phyloP scores from a whole-genome alignment of 129 eudicot genomes.

The Flaveria bidentis region DNA sequence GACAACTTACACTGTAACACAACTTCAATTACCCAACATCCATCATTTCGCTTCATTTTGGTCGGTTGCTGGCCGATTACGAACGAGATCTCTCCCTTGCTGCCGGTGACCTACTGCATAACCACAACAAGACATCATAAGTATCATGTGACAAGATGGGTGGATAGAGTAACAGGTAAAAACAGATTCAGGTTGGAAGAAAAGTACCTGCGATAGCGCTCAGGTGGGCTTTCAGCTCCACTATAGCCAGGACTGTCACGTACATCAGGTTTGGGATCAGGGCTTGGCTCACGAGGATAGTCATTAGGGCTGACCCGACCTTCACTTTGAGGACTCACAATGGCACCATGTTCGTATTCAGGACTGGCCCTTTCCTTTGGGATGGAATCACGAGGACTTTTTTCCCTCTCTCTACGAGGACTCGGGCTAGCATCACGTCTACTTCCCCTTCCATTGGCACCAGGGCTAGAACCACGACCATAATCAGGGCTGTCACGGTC shows the following conservation, averaged over 20 bases:
- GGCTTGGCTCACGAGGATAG: slow-evolving; percentile 47
- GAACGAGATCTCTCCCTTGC: slow-evolving; percentile 57
- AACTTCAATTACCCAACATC: slow-evolving; percentile 3
- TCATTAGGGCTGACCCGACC: slow-evolving; percentile 46
- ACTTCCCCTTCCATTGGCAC: slow-evolving; percentile 46
- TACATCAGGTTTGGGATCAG: slow-evolving; percentile 33
- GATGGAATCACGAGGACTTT: slow-evolving; percentile 42
- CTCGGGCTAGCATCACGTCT: slow-evolving; percentile 54
- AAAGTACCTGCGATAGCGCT: slow-evolving; percentile 50
- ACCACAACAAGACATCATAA: slow-evolving; percentile 14
- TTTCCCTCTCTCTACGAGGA: slow-evolving; percentile 56
- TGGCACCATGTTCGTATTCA: slow-evolving; percentile 43
- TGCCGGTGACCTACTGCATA: slow-evolving; percentile 52
- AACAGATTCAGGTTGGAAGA: background rate
- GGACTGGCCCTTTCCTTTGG: slow-evolving; percentile 51
- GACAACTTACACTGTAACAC: slow-evolving; percentile 8
- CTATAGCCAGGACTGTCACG: slow-evolving; percentile 50
- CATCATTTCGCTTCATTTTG: background rate
- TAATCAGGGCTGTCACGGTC: slow-evolving; percentile 76
- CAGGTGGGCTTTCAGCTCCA: slow-evolving; percentile 59
- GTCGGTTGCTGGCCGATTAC: slow-evolving; percentile 1
- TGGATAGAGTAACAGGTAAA: background rate
- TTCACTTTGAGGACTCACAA: slow-evolving; percentile 51
- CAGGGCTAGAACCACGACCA: slow-evolving; percentile 52
- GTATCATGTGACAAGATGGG: background rate